Evolutionary conservation across 352 stramenopile genomes (phyloP), one percentile per base, ranked within the genome.

Genomic region (Phytophthora fragariaefolia): DNA sequence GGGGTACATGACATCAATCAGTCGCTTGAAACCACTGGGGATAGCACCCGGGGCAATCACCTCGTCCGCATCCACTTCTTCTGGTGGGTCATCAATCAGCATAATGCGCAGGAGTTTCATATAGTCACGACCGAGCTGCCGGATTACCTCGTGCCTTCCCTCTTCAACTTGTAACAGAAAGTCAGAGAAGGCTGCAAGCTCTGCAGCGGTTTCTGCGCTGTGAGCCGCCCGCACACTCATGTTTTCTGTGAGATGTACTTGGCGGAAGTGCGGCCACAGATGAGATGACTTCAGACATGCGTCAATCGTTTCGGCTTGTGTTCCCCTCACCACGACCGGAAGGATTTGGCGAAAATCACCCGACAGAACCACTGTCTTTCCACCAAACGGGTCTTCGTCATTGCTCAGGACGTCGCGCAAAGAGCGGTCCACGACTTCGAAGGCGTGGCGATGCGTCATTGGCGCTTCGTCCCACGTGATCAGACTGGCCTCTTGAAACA

Each of bases 281-380:
- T 18, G 1, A 0, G 54, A 69, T n/a, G 13, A 13, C 24, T 70
- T 67, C 0, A 76, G 43, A 18, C 12, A 72, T 1, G 42, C 55
- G 27, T 60, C 13, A 4, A 80, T 45, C 23, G 67, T 66, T 10
- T 72, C 42, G 0, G 48, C 57, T 0, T 17, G 24, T 5, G 27
- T 34, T 2, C 23, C 49, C 1, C 40, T 10, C 32, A 24, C 43
- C 0, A 80, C 49, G 6, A 78, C 55, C 18, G 66, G 63, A 7
- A 77, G 32, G n/a, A 63, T 55, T 38, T 76, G 67, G 5, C 66
- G 18, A 24, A 76, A 76, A 57, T 80, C 60, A n/a, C 56, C 54
- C 7, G 51, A 53, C 2, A 77, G 50, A 0, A 70, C 28, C 18
- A 79, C 23, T 7, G 50, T 43, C 38, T 77, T 73, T 1, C 69